phyloP scores from a whole-genome alignment of 257 asterid species.

The Oldenlandia corymbosa region DNA sequence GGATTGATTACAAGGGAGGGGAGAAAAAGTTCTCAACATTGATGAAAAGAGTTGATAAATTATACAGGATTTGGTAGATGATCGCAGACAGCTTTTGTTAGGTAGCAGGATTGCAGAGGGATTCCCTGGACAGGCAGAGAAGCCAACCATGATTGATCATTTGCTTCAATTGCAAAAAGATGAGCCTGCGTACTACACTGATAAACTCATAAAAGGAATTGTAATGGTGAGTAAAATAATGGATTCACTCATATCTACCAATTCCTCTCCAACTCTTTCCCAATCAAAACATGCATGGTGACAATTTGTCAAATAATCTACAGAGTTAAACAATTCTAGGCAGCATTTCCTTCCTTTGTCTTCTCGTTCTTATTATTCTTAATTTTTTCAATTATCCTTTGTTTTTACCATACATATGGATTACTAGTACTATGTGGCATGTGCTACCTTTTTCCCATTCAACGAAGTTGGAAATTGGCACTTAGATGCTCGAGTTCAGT shows the following conservation, averaged over 20 bases:
- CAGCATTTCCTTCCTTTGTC: no score
- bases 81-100: background rate
- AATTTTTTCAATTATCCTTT: no score
- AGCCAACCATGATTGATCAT: constrained; percentile 8
- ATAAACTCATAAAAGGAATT: constrained; percentile 8
- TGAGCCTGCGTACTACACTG: constrained; percentile 7
- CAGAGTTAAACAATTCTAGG: no score
- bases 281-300: constrained; percentile 28
- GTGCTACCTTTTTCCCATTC: no score
- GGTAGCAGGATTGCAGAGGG: background rate
- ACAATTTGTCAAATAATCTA: no score
- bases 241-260: constrained; percentile 24
- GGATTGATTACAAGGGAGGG: constrained; percentile 29
- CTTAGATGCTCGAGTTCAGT: no score
- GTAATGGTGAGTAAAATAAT: constrained; percentile 2
- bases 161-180: constrained; percentile 9
- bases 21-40: background rate
- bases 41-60: constrained; percentile 8
- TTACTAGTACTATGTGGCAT: no score
- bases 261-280: constrained; percentile 20
- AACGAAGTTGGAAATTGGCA: no score
- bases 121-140: background rate
- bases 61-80: constrained; percentile 6
- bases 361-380: no score
- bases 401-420: no score